These are phyloP conservation scores for Viridothelium virens DNA, from an alignment of 495 filamentous ascomycete genomes.

Conservation along the genomic window DNA sequence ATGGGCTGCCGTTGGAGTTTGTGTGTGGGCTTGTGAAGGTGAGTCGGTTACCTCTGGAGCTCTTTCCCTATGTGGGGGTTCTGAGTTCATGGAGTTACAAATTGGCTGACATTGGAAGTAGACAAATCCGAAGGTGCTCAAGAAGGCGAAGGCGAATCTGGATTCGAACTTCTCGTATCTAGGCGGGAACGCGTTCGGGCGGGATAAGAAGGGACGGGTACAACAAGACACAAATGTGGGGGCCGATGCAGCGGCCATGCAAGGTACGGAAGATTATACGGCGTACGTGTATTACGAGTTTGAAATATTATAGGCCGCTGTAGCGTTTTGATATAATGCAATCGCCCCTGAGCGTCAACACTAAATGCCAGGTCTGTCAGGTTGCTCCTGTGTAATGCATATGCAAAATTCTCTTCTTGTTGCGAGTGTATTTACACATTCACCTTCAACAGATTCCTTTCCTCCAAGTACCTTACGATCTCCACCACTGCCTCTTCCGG, in stretches of 20 bases:
- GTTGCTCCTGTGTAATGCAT: not conserved
- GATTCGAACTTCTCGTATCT: conserved; percentile 85
- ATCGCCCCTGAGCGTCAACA: not conserved
- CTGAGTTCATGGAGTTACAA: not conserved
- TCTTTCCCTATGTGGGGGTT: not conserved
- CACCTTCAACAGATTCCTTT: conserved; percentile 52
- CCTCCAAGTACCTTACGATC: conserved; percentile 74
- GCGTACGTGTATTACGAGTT: conserved; percentile 97
- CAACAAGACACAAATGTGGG: conserved; percentile 73
- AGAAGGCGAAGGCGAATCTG: conserved; percentile 71
- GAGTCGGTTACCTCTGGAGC: conserved; percentile 28
- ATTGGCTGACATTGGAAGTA: conserved; percentile 32
- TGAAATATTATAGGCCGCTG: conserved; percentile 47
- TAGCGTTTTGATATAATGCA: not conserved
- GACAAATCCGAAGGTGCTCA: conserved; percentile 73
- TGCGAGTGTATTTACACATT: not conserved
- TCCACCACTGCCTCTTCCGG: conserved; percentile 78
- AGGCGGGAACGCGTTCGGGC: conserved; percentile 86
- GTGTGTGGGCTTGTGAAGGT: conserved; percentile 78
- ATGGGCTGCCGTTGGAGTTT: conserved; percentile 83
- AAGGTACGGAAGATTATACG: conserved; percentile 70
- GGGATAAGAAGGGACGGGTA: conserved; percentile 87
- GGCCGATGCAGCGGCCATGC: conserved; percentile 70
- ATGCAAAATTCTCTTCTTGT: not conserved
- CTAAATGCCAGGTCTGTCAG: not conserved